phyloP scores from a whole-genome alignment of 345 rosid genomes.

The Carallia pectinifolia region DNA sequence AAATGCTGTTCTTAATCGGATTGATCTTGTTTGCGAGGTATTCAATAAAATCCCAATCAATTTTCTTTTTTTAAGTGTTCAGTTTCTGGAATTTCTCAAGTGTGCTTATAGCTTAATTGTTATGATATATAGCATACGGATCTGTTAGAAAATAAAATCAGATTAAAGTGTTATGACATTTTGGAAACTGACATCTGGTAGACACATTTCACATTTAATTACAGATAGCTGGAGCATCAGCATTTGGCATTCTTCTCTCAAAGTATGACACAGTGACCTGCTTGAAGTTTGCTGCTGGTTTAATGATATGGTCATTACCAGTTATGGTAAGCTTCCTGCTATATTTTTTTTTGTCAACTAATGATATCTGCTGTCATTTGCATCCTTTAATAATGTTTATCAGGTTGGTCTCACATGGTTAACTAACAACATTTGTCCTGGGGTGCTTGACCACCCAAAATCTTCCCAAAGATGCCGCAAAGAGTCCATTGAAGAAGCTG shows the following conservation, averaged over 20 bases:
- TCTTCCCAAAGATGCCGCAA: slow-evolving; percentile 48
- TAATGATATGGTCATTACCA: slow-evolving; percentile 71
- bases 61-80: background rate
- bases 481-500: slow-evolving; percentile 30
- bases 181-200: slow-evolving; percentile 2
- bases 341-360: background rate
- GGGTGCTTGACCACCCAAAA: slow-evolving; percentile 83
- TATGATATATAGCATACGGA: too few relatives aligned
- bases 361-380: slow-evolving; percentile 14
- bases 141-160: background rate
- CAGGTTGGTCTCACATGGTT: slow-evolving; percentile 75
- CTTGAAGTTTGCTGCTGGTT: slow-evolving; percentile 70
- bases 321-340: slow-evolving; percentile 55
- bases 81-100: background rate
- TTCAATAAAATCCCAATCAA: slow-evolving; percentile 5
- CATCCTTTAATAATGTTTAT: slow-evolving; percentile 11
- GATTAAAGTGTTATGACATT: background rate
- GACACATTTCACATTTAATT: slow-evolving; percentile 10
- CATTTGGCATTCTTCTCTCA: slow-evolving; percentile 83
- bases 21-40: slow-evolving; percentile 94
- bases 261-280: slow-evolving; percentile 79
- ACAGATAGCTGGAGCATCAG: slow-evolving; percentile 82
- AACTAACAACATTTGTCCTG: slow-evolving; percentile 76
- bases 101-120: too few relatives aligned
- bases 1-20: slow-evolving; percentile 84